Conservation (phyloP, 2,329 filamentous ascomycete species). For the Botryotinia calthae region DNA sequence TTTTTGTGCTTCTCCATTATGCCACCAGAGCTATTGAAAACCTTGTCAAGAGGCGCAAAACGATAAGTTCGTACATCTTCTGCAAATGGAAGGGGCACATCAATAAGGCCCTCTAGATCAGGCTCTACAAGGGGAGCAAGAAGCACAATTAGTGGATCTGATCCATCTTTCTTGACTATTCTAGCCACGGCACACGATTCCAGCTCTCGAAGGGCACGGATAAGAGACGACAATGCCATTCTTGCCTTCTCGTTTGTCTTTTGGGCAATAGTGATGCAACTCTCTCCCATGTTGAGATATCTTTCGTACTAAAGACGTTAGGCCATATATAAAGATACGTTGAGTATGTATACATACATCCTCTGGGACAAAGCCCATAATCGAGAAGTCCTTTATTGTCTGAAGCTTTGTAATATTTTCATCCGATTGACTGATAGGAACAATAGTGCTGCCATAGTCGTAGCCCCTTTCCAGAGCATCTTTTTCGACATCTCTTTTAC, state of each 20-base stretch:
- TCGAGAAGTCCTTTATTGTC: constrained; percentile 69
- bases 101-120: constrained; percentile 81
- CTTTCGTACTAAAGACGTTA: constrained; percentile 63
- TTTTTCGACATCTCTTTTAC: constrained; percentile 76
- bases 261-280: constrained; percentile 73
- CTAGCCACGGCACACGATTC: constrained; percentile 84
- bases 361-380: constrained; percentile 80
- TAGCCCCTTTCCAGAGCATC: constrained; percentile 91
- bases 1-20: constrained; percentile 78
- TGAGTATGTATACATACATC: not conserved
- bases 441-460: constrained; percentile 87
- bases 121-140: constrained; percentile 77
- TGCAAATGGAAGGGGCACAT: constrained; percentile 86
- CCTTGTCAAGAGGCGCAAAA: constrained; percentile 84
- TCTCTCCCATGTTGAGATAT: constrained; percentile 80
- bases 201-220: constrained; percentile 81
- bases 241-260: constrained; percentile 78
- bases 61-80: constrained; percentile 89
- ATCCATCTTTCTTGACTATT: constrained; percentile 79
- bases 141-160: constrained; percentile 72
- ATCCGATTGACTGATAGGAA: constrained; percentile 84
- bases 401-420: constrained; percentile 85
- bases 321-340: not conserved
- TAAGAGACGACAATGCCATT: constrained; percentile 82
- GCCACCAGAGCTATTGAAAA: constrained; percentile 83